Evolutionary conservation across 2,329 filamentous ascomycete species (phyloP).

Genomic region (Rasamsonia emersonii): DNA sequence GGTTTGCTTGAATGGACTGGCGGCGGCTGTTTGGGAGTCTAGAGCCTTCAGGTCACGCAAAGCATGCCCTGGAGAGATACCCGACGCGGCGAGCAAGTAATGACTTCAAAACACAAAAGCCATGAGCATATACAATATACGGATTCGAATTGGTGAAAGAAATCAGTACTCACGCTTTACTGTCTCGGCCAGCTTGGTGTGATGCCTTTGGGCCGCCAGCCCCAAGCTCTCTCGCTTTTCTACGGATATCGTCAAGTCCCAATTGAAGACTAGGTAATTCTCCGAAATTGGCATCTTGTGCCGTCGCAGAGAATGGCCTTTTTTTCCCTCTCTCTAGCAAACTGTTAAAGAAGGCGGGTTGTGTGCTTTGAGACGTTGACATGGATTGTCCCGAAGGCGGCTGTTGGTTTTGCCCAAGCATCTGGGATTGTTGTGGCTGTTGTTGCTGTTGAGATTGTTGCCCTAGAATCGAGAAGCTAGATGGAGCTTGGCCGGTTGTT

Average conservation of each 20-base stretch:
- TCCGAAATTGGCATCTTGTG: slow-evolving; percentile 48
- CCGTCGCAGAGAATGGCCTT: slow-evolving; percentile 59
- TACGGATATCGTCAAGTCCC: slow-evolving; percentile 76
- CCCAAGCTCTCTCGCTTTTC: slow-evolving; percentile 68
- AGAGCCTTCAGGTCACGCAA: slow-evolving; percentile 80
- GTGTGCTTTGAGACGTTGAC: slow-evolving; percentile 25
- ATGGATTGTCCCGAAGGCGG: slow-evolving; percentile 17
- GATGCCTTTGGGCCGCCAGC: slow-evolving; percentile 48
- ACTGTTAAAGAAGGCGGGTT: slow-evolving; percentile 57
- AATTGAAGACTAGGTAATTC: slow-evolving; percentile 86
- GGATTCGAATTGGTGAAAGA: not conserved
- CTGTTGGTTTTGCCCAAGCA: slow-evolving; percentile 20
- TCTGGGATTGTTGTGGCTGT: slow-evolving; percentile 15
- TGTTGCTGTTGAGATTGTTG: slow-evolving; percentile 20
- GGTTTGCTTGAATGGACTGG: slow-evolving; percentile 22
- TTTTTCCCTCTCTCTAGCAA: slow-evolving; percentile 56
- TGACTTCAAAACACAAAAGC: slow-evolving; percentile 48
- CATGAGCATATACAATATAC: not conserved
- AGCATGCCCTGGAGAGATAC: slow-evolving; percentile 77
- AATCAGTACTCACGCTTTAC: slow-evolving; percentile 43
- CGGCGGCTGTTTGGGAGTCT: slow-evolving; percentile 55
- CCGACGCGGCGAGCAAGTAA: slow-evolving; percentile 86
- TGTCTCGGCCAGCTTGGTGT: slow-evolving; percentile 35
- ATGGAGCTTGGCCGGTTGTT: slow-evolving; percentile 13
- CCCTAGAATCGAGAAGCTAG: slow-evolving; percentile 18